phyloP scores from a whole-genome alignment of 805 yeast species.

The Nakazawaea wickerhamii region DNA sequence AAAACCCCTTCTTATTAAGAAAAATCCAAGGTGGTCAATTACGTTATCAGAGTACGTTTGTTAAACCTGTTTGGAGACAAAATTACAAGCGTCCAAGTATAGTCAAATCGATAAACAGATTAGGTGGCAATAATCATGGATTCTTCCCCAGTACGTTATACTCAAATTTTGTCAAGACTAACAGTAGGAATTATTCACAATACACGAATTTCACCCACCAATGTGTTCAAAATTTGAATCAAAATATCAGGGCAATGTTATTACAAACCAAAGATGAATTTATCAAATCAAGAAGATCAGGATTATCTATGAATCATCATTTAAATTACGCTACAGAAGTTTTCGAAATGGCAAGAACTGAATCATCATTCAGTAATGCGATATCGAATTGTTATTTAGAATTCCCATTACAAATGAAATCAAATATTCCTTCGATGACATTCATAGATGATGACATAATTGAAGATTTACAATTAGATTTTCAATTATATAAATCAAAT shows the following conservation, averaged over 20 bases:
- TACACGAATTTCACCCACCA: conserved; percentile 40
- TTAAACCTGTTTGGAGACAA: too few species aligned
- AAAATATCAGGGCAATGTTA: conserved; percentile 36
- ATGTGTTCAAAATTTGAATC: conserved; percentile 53
- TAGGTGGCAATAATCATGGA: conserved; percentile 17
- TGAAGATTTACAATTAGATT: conserved; percentile 30
- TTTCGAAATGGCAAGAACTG: conserved; percentile 29
- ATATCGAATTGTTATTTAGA: conserved; percentile 51
- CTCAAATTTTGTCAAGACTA: conserved; percentile 29
- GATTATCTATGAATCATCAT: conserved; percentile 13
- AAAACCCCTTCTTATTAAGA: conserved; percentile 18
- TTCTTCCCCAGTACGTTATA: conserved; percentile 27
- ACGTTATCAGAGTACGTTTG: conserved; percentile 15
- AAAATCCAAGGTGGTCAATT: too few species aligned
- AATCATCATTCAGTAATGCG: conserved; percentile 20
- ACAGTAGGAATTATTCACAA: conserved; percentile 33
- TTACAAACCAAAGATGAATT: conserved; percentile 24
- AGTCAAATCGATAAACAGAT: conserved; percentile 1
- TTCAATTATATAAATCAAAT: conserved; percentile 32
- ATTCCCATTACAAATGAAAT: conserved; percentile 42
- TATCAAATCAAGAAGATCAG: conserved; percentile 11
- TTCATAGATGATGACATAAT: conserved; percentile 42
- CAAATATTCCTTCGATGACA: conserved; percentile 30
- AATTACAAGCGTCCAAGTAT: too few species aligned
- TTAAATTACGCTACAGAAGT: conserved; percentile 26